Evolutionary conservation across 2,329 filamentous ascomycete genomes (phyloP).

Genomic region (Paraphoma chrysanthemicola): DNA sequence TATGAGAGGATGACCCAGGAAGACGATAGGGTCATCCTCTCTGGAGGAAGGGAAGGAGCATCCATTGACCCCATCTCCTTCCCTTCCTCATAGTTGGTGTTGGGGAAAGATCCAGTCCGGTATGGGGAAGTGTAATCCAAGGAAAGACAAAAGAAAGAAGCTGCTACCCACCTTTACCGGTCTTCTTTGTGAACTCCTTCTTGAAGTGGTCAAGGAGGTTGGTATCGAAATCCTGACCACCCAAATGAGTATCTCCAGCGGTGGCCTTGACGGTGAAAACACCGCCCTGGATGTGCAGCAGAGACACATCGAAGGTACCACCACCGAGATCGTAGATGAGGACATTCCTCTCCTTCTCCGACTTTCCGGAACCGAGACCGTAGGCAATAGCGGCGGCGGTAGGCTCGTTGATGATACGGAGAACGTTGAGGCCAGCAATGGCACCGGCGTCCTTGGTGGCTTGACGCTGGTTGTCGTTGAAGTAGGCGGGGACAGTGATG

Average conservation of each 20-base stretch:
- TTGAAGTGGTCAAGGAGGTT: conserved; percentile 96
- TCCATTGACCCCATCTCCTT: too few relatives aligned
- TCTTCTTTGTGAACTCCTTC: conserved; percentile 88
- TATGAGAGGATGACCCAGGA: too few relatives aligned
- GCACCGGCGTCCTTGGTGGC: conserved; percentile 99
- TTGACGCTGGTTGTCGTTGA: conserved; percentile 99
- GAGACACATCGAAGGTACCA: conserved; percentile 99
- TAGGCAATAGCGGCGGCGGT: conserved; percentile 98
- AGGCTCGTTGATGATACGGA: conserved; percentile 99
- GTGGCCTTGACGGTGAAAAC: conserved; percentile 99
- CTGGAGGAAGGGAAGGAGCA: too few relatives aligned
- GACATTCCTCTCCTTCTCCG: conserved; percentile 97
- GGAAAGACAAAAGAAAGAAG: too few relatives aligned
- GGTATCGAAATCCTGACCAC: conserved; percentile 96
- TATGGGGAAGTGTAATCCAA: too few relatives aligned
- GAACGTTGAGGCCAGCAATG: conserved; percentile 95
- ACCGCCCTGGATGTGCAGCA: conserved; percentile 98
- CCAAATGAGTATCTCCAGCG: conserved; percentile 94
- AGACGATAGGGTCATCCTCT: too few relatives aligned
- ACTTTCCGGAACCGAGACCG: conserved; percentile 93
- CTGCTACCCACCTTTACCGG: too few relatives aligned
- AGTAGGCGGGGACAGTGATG: conserved; percentile 98
- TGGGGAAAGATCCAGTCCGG: too few relatives aligned
- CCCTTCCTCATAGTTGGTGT: too few relatives aligned
- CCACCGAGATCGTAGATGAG: conserved; percentile 99